Conservation (phyloP, 176 grass and related monocot species). For the bread wheat (Triticum aestivum) region DNA sequence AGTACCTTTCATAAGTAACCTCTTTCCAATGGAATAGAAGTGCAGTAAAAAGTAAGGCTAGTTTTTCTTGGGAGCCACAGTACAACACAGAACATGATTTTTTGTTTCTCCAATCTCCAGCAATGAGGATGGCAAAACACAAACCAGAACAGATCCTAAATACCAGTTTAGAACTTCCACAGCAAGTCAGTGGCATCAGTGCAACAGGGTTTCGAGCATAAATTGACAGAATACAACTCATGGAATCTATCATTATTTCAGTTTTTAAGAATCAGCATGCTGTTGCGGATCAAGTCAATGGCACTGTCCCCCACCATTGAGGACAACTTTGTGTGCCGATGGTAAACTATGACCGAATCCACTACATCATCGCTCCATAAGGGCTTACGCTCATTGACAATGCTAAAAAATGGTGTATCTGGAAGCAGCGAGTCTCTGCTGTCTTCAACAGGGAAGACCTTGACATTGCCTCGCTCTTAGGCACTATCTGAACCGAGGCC, state of each 20-base stretch:
- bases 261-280: neutral
- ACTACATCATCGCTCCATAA: neutral
- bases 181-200: neutral
- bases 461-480: too few relatives aligned
- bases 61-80: conserved; percentile 25
- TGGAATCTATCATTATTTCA: neutral
- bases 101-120: neutral
- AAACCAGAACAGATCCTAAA: neutral
- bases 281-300: neutral
- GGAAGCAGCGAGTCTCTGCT: neutral
- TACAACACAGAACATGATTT: neutral
- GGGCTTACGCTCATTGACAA: neutral
- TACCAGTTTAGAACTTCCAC: neutral
- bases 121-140: neutral
- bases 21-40: conserved; percentile 18
- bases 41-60: conserved; percentile 34
- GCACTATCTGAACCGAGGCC: neutral
- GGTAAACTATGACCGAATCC: neutral
- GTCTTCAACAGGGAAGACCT: neutral
- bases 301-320: neutral
- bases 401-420: neutral
- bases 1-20: neutral
- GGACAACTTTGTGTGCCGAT: neutral
- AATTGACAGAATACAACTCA: neutral
- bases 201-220: neutral